Percentiles rank a stretch among this genome's conserved stretches.
Conservation (phyloP, 2,329 filamentous ascomycete species). For the Fusarium sp. region DNA sequence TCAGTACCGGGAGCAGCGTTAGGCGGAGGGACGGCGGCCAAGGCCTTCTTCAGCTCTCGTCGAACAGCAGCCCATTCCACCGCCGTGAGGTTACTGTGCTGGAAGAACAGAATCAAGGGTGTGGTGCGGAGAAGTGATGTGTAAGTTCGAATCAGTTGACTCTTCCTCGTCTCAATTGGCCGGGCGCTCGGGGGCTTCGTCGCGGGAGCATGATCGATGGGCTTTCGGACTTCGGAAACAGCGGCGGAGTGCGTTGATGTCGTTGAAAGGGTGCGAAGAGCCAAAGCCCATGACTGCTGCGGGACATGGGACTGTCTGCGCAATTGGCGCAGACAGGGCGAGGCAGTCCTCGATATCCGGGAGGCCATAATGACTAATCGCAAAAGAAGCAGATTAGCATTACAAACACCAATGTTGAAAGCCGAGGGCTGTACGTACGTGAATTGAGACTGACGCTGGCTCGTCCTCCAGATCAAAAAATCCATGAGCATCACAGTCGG, state of each 20-base stretch:
- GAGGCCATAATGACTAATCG: conserved; percentile 33
- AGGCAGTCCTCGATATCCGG: conserved; percentile 32
- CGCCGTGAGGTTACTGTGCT: conserved; percentile 73
- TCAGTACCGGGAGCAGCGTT: conserved; percentile 39
- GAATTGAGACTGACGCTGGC: conserved; percentile 15
- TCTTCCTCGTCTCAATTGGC: conserved; percentile 84
- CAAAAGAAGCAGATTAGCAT: conserved; percentile 1
- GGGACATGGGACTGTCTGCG: conserved; percentile 25
- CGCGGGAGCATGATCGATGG: conserved; percentile 63
- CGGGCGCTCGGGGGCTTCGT: conserved; percentile 89
- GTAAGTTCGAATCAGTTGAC: conserved; percentile 85
- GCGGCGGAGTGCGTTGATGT: conserved; percentile 40
- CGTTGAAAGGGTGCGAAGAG: conserved; percentile 43
- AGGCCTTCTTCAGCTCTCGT: conserved; percentile 54
- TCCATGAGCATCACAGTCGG: conserved; percentile 18
- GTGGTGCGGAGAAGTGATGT: conserved; percentile 86
- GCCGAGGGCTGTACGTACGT: conserved; percentile 19
- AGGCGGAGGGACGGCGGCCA: conserved; percentile 53
- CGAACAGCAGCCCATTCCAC: conserved; percentile 63
- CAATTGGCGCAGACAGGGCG: conserved; percentile 43
- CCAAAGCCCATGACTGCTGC: conserved; percentile 33
- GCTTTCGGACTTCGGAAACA: conserved; percentile 45
- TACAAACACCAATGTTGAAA: background rate
- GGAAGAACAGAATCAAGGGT: conserved; percentile 84
- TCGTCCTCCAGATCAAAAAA: conserved; percentile 34